Evolutionary conservation across 2,329 filamentous ascomycete genomes (phyloP).

Genomic region (Coleophoma eucalyptorum): DNA sequence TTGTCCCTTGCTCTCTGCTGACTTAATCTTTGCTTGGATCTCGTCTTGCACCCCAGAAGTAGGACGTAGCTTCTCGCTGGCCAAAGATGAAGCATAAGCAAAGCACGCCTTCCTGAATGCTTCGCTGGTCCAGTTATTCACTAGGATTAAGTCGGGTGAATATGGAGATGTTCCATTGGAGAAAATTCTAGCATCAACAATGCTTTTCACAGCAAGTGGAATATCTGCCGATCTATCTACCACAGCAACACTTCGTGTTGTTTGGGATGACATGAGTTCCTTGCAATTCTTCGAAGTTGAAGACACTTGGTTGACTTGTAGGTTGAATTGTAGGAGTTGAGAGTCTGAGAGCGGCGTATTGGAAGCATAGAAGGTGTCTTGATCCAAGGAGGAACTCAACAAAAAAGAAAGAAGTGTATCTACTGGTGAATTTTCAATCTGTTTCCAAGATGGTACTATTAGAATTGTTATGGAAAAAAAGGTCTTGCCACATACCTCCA

Average conservation of each 20-base stretch:
- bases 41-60: neutral
- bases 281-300: neutral
- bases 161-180: conserved; percentile 56
- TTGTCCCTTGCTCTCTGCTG: conserved; percentile 2
- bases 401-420: conserved; percentile 34
- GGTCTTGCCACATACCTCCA: conserved; percentile 34
- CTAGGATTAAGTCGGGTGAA: conserved; percentile 57
- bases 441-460: too few relatives aligned
- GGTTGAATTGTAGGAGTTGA: conserved; percentile 16
- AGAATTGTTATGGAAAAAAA: too few relatives aligned
- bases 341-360: conserved; percentile 24
- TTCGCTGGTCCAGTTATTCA: conserved; percentile 59
- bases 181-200: conserved; percentile 49
- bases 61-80: too few relatives aligned
- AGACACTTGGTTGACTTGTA: conserved; percentile 8
- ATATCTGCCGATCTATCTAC: conserved; percentile 59
- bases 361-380: conserved; percentile 43
- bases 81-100: conserved; percentile 3
- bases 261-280: conserved; percentile 32
- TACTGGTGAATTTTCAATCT: conserved; percentile 26
- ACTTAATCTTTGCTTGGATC: neutral
- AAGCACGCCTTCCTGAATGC: conserved; percentile 33
- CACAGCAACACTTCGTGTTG: conserved; percentile 43
- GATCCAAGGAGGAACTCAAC: conserved; percentile 36
- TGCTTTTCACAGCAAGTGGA: conserved; percentile 43